Evolutionary conservation across 202 grass and related monocot species (phyloP).

Genomic region (Panicum hallii): DNA sequence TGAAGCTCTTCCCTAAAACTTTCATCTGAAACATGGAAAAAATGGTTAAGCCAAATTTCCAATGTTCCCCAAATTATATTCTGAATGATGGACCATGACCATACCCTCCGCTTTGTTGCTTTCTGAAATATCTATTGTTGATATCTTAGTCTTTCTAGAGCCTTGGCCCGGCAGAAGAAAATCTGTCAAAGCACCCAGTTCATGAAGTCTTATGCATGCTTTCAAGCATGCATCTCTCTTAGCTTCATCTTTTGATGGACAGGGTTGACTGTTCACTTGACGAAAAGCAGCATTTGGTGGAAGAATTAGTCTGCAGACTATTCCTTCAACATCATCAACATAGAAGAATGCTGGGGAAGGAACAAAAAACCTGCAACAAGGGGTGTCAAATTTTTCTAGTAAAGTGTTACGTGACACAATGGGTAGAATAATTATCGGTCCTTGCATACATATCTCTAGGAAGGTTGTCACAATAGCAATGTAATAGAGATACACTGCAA

Average conservation of each 20-base stretch:
- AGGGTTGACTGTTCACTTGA: conserved; percentile 69
- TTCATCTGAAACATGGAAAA: conserved; percentile 78
- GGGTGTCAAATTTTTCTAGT: conserved; percentile 39
- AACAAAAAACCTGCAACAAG: conserved; percentile 79
- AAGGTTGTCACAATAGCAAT: conserved; percentile 87
- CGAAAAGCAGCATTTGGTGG: conserved; percentile 90
- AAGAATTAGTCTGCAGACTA: conserved; percentile 84
- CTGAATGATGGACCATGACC: conserved; percentile 16
- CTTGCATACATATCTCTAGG: conserved; percentile 81
- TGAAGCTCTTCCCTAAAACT: conserved; percentile 87
- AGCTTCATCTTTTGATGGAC: conserved; percentile 83
- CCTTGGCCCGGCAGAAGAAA: conserved; percentile 82
- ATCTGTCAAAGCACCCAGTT: conserved; percentile 83
- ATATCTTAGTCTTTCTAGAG: conserved; percentile 59
- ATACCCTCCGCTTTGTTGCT: conserved; percentile 64
- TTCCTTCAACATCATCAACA: conserved; percentile 65
- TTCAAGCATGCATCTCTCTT: conserved; percentile 86
- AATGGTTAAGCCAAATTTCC: conserved; percentile 20
- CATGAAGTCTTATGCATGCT: conserved; percentile 81
- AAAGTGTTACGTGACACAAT: conserved; percentile 27
- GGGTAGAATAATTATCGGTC: conserved; percentile 25
- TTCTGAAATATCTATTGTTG: conserved; percentile 46
- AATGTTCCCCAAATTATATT: conserved; percentile 34
- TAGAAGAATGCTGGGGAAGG: conserved; percentile 73
- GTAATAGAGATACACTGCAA: conserved; percentile 83